Base-by-base conservation (phyloP, 208 protist genomes). In the Crithidia brevicula region DNA sequence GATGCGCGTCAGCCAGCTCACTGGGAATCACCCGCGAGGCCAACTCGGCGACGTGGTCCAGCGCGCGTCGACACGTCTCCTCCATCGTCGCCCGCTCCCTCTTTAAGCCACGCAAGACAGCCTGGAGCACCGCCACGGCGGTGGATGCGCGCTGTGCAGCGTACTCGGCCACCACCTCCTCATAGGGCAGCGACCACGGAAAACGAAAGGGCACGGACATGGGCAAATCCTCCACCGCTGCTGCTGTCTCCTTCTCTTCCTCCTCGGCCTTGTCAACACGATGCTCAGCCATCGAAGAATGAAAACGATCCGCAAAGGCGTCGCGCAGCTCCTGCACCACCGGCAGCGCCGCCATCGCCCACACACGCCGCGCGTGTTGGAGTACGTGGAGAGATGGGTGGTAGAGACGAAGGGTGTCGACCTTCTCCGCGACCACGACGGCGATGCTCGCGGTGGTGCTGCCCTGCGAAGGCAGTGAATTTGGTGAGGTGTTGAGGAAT, bases 331-430 rank as follows among this genome's bases (percentile, higher is more conserved):
- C 67, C 23, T 30, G 50, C 56, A 78, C 38, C 20, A 77, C 23
- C 36, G 62, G 50, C 45, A 67, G 74, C 7, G 50, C 38, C 30
- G 61, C 61, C 45, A 78, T 28, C 0, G 42, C 53, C 9, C 72
- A 59, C n/a, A 81, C 54, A 16, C 28, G 22, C 7, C 73, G 72
- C n/a, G 82, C 51, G 43, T 78, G 72, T 3, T 56, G 54, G 4
- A 85, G 27, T 43, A 87, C 74, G n/a, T 45, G 57, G 10, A 73
- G 52, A 6, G 77, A 78, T 3, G 85, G 85, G 59, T 90, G 81
- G 53, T 87, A 85, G 11, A 91, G 68, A 30, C 78, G 85, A 27
- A 91, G 72, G 4, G 76, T 76, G 60, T 88, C 82, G 5, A 79
- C 62, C 28, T 83, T 75, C 62, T 91, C 85, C 18, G 67, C 67